Percentiles rank a stretch among this genome's conserved stretches.
Conservation (phyloP, 2,329 filamentous ascomycete genomes). For the Fusarium cicatricum region DNA sequence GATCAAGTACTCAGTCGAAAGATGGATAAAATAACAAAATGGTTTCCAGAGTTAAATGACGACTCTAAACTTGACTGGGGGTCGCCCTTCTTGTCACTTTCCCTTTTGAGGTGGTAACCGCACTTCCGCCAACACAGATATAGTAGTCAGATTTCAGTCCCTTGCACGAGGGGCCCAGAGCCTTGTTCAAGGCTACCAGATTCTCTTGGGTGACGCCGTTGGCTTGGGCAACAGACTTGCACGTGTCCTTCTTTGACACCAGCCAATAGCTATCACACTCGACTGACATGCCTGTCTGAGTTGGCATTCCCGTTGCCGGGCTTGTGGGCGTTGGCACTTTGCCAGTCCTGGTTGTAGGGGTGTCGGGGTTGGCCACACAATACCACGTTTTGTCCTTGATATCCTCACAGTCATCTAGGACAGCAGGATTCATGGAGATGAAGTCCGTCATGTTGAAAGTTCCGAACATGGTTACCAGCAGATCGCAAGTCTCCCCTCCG, state of each 20-base stretch:
- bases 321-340: background rate
- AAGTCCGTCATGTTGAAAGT: background rate
- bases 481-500: background rate
- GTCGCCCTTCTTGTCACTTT: background rate
- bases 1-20: too few species aligned
- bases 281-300: background rate
- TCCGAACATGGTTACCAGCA: background rate
- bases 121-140: conserved; percentile 2
- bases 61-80: too few species aligned
- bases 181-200: background rate
- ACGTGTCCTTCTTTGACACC: background rate
- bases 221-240: background rate
- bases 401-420: background rate
- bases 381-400: background rate
- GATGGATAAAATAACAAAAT: too few species aligned
- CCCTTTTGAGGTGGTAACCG: background rate
- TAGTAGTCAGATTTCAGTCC: background rate
- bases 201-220: background rate
- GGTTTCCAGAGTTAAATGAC: too few species aligned
- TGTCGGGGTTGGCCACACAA: background rate
- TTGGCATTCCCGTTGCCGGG: background rate
- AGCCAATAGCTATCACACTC: background rate
- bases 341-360: background rate
- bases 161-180: background rate
- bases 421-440: background rate